These are phyloP conservation scores for Aspergillus sp. DNA, from an alignment of 2,329 filamentous ascomycete species.

Conservation along the genomic window DNA sequence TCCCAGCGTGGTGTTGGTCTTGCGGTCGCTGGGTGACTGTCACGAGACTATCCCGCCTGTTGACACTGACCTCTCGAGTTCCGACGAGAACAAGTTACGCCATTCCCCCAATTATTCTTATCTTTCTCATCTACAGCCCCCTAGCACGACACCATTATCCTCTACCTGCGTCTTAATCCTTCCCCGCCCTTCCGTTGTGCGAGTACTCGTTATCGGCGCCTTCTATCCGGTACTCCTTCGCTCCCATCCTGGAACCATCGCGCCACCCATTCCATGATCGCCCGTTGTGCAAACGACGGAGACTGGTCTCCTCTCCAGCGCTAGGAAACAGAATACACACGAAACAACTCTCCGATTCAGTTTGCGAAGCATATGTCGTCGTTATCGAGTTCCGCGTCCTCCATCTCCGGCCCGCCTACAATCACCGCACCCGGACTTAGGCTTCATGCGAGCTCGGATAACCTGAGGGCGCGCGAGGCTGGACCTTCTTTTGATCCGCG, in stretches of 20 bases:
- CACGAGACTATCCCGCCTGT: slow-evolving; percentile 15
- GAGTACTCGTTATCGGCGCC: background rate
- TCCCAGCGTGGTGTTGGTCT: background rate
- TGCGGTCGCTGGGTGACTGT: slow-evolving; percentile 15
- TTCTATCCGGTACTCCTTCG: background rate
- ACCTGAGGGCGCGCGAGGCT: slow-evolving; percentile 15
- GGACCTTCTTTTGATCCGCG: slow-evolving; percentile 19
- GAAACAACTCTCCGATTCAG: background rate
- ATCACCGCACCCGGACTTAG: slow-evolving; percentile 10
- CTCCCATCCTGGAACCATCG: slow-evolving; percentile 23
- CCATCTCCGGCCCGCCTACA: slow-evolving; percentile 16
- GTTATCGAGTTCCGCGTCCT: slow-evolving; percentile 20
- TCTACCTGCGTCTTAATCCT: background rate
- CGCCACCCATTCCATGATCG: slow-evolving; percentile 34
- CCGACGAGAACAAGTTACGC: background rate
- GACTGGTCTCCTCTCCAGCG: slow-evolving; percentile 30
- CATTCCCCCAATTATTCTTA: slow-evolving; percentile 1
- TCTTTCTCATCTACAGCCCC: background rate
- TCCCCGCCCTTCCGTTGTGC: background rate
- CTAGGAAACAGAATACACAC: slow-evolving; percentile 13
- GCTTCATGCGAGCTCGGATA: slow-evolving; percentile 18
- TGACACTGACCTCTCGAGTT: background rate
- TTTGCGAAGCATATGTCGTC: slow-evolving; percentile 25
- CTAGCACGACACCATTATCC: background rate
- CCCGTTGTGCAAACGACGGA: slow-evolving; percentile 32